Evolutionary conservation across 768 basidiomycete species (phyloP).

Genomic region (Suillus subaureus): DNA sequence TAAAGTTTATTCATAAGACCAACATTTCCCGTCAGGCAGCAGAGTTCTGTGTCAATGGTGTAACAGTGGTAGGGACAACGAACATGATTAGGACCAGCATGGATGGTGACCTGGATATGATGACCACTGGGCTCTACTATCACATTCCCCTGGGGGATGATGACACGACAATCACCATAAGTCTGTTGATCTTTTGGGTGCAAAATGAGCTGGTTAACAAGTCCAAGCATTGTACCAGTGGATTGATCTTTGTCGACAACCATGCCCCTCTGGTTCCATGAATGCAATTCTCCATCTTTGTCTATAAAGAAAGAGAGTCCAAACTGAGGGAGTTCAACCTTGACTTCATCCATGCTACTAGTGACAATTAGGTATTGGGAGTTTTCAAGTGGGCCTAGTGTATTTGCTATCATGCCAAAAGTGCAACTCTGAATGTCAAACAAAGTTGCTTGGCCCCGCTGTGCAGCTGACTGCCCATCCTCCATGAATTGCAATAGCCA

Average conservation of each 20-base stretch:
- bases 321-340: conserved; percentile 36
- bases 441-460: conserved; percentile 9
- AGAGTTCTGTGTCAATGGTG: conserved; percentile 25
- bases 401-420: conserved; percentile 20
- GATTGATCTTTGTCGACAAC: conserved; percentile 40
- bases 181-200: conserved; percentile 21
- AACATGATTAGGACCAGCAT: background rate
- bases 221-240: conserved; percentile 43
- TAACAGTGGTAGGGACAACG: conserved; percentile 24
- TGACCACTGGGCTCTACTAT: background rate
- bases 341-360: conserved; percentile 16
- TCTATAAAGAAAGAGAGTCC: conserved; percentile 40
- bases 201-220: conserved; percentile 39
- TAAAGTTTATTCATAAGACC: conserved; percentile 29
- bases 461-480: conserved; percentile 3
- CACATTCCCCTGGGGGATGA: conserved; percentile 14
- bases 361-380: conserved; percentile 20
- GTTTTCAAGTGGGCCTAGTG: conserved; percentile 18
- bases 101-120: conserved; percentile 3
- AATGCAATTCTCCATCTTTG: conserved; percentile 32
- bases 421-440: conserved; percentile 22
- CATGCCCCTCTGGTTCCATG: conserved; percentile 39
- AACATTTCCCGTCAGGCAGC: conserved; percentile 25
- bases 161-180: conserved; percentile 11
- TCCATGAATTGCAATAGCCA: conserved; percentile 17